Evolutionary conservation across 1,284 basidiomycete genomes (phyloP), one percentile per base, ranked within the genome.

Genomic region (Coniferiporia weirii): DNA sequence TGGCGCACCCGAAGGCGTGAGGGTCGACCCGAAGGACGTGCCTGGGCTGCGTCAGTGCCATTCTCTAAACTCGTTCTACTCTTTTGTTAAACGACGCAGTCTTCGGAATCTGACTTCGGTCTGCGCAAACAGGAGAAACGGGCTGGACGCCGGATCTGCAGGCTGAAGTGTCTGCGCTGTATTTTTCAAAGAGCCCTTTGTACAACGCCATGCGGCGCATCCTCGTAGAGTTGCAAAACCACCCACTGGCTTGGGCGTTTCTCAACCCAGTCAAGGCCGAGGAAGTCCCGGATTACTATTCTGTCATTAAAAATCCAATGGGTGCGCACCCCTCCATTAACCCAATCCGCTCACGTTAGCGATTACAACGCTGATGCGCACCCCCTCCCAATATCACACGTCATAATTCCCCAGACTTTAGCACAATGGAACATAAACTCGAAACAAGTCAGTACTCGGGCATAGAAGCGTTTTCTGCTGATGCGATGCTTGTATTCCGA

Each of bases 231-330:
- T 72, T 99, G 62, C 87, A 91, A 68, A 83, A 79, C 27, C 90
- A 97, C 69, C 81, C 87, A 5, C 83, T 84, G 34, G 83, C 91
- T 0, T 99, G 97, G 95, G 87, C 96, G 2, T 97, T 97, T 74
- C 75, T 80, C 19, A 71, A 79, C 44, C 93, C 95, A 12, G 95
- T 99, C 54, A 89, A 91, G 68, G 76, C 72, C 1, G 84, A 87
- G 17, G 93, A 97, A 63, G 96, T 97, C 2, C 70, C 81, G 4
- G 96, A 98, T 70, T 99, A 99, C 70, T 93, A 95, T 71, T 85
- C 92, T 17, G 87, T 95, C 54, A 90, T 98, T 71, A 90, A 87
- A 67, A 78, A 89, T 58, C 96, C 96, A 0, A 98, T 99, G 95
- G 95, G 94, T 94, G 65, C 61, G 85, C 76, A 4, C 32, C 32